Conservation (phyloP, 441 rosid genomes). For the Pelargonium citronellum region DNA sequence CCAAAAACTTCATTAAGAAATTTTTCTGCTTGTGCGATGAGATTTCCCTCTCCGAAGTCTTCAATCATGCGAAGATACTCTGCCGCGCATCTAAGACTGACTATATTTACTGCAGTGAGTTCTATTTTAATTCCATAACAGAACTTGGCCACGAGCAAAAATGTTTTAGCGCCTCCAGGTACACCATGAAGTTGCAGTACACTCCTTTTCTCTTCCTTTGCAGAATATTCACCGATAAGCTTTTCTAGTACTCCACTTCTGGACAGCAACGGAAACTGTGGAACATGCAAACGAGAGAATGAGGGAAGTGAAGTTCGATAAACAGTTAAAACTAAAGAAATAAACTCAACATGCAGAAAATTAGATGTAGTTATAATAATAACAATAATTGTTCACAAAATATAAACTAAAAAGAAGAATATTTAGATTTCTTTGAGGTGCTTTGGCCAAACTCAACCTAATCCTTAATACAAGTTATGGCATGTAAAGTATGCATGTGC, state of each 20-base stretch:
- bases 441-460: background rate
- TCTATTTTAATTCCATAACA: conserved; percentile 74
- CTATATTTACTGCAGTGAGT: conserved; percentile 52
- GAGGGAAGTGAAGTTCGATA: background rate
- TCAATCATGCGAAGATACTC: conserved; percentile 79
- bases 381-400: background rate
- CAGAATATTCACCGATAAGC: conserved; percentile 39
- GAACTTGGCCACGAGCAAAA: conserved; percentile 72
- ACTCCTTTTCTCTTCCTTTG: conserved; percentile 36
- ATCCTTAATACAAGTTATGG: background rate
- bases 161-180: conserved; percentile 73
- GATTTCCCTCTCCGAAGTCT: conserved; percentile 65
- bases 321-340: conserved; percentile 7
- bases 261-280: conserved; percentile 81
- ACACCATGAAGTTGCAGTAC: conserved; percentile 52
- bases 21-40: conserved; percentile 55
- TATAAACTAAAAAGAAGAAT: background rate
- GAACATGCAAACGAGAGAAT: conserved; percentile 12
- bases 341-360: background rate
- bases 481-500: background rate
- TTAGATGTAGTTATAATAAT: background rate
- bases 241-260: conserved; percentile 62
- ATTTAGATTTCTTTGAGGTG: conserved; percentile 1
- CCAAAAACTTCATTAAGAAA: conserved; percentile 55
- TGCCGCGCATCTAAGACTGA: conserved; percentile 73